Evolutionary conservation across 345 rosid genomes (phyloP), one percentile per base, ranked within the genome.

Genomic region (Litchi chinensis): DNA sequence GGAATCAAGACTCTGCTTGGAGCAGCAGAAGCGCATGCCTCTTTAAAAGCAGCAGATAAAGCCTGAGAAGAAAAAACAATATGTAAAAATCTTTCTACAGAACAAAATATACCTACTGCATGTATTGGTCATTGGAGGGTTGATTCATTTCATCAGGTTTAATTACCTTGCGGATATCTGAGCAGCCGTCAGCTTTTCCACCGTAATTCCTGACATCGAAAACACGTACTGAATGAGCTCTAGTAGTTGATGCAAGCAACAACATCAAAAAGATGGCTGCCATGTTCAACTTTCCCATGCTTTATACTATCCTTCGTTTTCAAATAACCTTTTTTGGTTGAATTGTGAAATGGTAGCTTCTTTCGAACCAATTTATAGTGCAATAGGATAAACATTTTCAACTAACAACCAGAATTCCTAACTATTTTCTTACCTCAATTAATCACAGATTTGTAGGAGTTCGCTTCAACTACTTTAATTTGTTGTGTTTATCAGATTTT

Each of bases 11-110:
- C 24, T 68, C 65, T 74, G 60, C 84, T 81, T 21, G 86, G 78
- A 46, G 63, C 76, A n/a, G 84, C 50, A 3, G 89, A 77, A 12
- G 75, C 83, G 63, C 95, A 92, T 0, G 95, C 92, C 16, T 79
- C 90, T 46, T 59, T 79, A 84, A 86, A 92, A 18, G 91, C 94
- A 41, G 10, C 16, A 1, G 43, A 6, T 21, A 88, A n/a, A 6
- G 85, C 57, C 18, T 52, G 57, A 46, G 19, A 16, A 43, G 28
- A 68, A 37, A 43, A 8, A 75, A 5, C 52, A 46, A 46, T 46
- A 7, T 46, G 10, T 11, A 46, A 46, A 46, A 46, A 1, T 46
- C 52, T 7, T 46, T 46, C 52, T 11, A 4, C 37, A 32, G 3
- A 32, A 32, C 1, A 32, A 32, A 32, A 32, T 32, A 32, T 32